Evolutionary conservation across 208 protist species (phyloP).

Genomic region (Acanthamoeba healyi): DNA sequence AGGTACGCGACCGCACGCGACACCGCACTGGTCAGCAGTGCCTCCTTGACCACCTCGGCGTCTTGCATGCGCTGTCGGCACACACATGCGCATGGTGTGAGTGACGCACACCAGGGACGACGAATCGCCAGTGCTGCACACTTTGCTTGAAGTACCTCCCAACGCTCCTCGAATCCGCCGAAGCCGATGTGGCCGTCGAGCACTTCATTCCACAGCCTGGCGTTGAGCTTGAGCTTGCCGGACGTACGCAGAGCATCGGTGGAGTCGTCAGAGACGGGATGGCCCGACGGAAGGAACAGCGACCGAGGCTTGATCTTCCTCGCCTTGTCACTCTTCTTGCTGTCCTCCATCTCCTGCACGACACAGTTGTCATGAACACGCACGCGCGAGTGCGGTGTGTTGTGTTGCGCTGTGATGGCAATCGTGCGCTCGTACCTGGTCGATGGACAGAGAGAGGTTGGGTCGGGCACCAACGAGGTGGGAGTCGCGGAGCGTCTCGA

Average conservation of each 20-base stretch:
- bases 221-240: background rate
- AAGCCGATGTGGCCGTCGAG: background rate
- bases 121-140: no score
- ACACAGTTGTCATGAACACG: background rate
- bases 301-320: slow-evolving; percentile 8
- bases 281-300: background rate
- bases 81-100: no score
- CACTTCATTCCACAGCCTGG: background rate
- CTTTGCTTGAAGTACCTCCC: no score
- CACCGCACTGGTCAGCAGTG: slow-evolving; percentile 21
- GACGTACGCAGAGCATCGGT: no score
- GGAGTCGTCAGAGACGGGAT: no score
- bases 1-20: slow-evolving; percentile 26
- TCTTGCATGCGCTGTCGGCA: background rate
- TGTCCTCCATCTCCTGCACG: background rate
- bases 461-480: background rate
- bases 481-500: slow-evolving; percentile 31
- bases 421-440: slow-evolving; percentile 34
- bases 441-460: background rate
- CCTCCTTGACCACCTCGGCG: slow-evolving; percentile 34
- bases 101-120: no score
- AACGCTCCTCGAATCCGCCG: background rate
- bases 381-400: no score
- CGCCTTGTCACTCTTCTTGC: background rate
- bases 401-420: background rate